Evolutionary conservation across 169 alveolate species (phyloP).

Genomic region (Plasmodium cynomolgi): DNA sequence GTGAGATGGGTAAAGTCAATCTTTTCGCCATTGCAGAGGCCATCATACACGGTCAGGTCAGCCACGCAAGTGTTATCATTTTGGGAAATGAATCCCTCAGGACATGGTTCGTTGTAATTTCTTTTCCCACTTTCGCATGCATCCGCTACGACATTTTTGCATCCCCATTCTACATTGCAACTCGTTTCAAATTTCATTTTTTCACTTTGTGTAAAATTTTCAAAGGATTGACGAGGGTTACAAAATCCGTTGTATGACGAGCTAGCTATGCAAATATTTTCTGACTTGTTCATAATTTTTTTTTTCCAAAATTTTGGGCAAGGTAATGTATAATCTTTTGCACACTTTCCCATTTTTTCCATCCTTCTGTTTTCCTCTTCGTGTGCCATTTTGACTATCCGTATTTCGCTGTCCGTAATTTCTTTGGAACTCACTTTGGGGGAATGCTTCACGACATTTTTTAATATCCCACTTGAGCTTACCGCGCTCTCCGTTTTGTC

Average conservation of each 20-base stretch:
- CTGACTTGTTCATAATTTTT: not conserved
- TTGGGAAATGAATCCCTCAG: slow-evolving; percentile 59
- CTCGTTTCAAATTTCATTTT: slow-evolving; percentile 58
- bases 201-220: slow-evolving; percentile 46
- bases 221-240: slow-evolving; percentile 50
- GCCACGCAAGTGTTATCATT: slow-evolving; percentile 63
- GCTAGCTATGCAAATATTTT: slow-evolving; percentile 64
- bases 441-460: slow-evolving; percentile 54
- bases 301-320: slow-evolving; percentile 76
- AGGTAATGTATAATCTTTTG: slow-evolving; percentile 72
- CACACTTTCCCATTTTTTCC: slow-evolving; percentile 31
- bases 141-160: slow-evolving; percentile 15
- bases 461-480: slow-evolving; percentile 59
- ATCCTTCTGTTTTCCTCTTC: slow-evolving; percentile 57
- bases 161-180: slow-evolving; percentile 74
- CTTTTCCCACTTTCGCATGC: slow-evolving; percentile 38
- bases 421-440: slow-evolving; percentile 61
- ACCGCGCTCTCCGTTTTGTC: slow-evolving; percentile 21
- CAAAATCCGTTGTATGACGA: slow-evolving; percentile 59
- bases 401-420: slow-evolving; percentile 54
- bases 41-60: slow-evolving; percentile 53
- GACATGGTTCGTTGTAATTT: slow-evolving; percentile 67
- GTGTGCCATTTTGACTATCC: slow-evolving; percentile 58
- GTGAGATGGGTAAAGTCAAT: slow-evolving; percentile 60
- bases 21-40: slow-evolving; percentile 36